A percentile compares a stretch with the other conserved stretches of the same genome.
phyloP scores from a whole-genome alignment of 2,329 filamentous ascomycete genomes.

The Escovopsis sp. region DNA sequence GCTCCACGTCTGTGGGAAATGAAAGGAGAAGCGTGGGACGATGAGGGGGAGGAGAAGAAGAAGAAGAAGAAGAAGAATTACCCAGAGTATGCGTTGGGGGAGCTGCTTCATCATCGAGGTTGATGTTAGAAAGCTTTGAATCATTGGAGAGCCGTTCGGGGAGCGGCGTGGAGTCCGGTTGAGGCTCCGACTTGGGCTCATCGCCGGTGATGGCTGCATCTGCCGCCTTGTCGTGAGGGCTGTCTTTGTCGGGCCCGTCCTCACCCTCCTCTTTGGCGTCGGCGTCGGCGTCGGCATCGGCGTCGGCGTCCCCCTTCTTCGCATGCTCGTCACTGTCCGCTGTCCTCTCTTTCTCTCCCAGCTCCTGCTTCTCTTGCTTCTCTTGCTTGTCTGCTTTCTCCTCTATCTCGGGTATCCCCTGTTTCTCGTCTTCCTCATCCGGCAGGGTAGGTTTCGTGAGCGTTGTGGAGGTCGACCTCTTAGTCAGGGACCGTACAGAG shows the following conservation, averaged over 20 bases:
- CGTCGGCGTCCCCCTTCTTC: too few species aligned
- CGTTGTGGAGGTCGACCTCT: constrained; percentile 21
- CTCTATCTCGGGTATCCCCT: constrained; percentile 7
- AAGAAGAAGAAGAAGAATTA: constrained; percentile 7
- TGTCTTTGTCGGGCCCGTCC: constrained; percentile 8
- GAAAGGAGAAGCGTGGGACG: not conserved
- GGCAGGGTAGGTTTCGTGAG: constrained; percentile 17
- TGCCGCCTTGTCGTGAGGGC: constrained; percentile 6
- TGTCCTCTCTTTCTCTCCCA: too few species aligned
- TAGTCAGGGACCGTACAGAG: constrained; percentile 50
- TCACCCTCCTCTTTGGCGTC: not conserved
- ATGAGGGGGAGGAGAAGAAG: constrained; percentile 1
- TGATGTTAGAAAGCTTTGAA: constrained; percentile 45
- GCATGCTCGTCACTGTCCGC: too few species aligned
- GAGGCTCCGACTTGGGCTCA: constrained; percentile 9
- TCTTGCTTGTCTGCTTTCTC: constrained; percentile 5
- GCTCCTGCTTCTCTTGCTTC: too few species aligned
- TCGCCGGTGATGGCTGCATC: constrained; percentile 7
- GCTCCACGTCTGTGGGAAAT: too few species aligned
- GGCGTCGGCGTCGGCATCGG: too few species aligned
- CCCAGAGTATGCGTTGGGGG: constrained; percentile 17
- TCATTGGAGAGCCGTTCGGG: constrained; percentile 32
- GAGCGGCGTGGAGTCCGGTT: constrained; percentile 22
- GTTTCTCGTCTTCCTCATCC: constrained; percentile 5
- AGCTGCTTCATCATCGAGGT: constrained; percentile 44